A percentile compares a stretch with the other conserved stretches of the same genome.
These are phyloP conservation scores for Volutella citrinella DNA, from an alignment of 2,329 filamentous ascomycete species.

Conservation along the genomic window DNA sequence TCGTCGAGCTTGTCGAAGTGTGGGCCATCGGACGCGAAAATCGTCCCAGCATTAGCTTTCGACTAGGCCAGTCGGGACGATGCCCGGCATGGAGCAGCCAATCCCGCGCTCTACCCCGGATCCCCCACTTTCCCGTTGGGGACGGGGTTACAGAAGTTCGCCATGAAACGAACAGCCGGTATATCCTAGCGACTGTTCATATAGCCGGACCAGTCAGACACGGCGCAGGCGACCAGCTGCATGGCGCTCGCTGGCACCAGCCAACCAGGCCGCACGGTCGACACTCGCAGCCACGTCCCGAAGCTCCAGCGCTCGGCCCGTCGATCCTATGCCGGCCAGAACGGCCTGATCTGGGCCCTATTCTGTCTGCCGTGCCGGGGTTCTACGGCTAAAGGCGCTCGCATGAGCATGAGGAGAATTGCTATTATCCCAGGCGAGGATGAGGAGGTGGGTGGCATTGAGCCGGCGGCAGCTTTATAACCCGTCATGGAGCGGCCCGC, in stretches of 20 bases:
- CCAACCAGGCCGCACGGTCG: background rate
- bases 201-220: background rate
- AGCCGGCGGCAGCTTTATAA: background rate
- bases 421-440: too few relatives aligned
- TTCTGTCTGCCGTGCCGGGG: background rate
- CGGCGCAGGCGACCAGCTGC: background rate
- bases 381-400: too few relatives aligned
- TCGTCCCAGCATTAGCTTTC: too few relatives aligned
- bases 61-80: background rate
- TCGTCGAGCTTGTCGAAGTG: too few relatives aligned
- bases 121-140: background rate
- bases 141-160: background rate
- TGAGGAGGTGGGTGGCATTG: background rate
- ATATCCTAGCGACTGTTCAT: background rate
- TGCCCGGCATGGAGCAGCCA: background rate
- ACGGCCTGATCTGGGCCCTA: background rate
- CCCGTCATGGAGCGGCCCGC: background rate
- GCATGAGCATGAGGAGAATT: too few relatives aligned
- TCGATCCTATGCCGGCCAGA: conserved; percentile 18
- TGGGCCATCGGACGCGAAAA: too few relatives aligned
- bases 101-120: background rate
- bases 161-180: background rate
- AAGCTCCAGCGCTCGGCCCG: conserved; percentile 14
- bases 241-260: too few relatives aligned
- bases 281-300: background rate